Evolutionary conservation across 257 asterid genomes (phyloP), one percentile per base, ranked within the genome.

Genomic region (Ehretia macrophylla): DNA sequence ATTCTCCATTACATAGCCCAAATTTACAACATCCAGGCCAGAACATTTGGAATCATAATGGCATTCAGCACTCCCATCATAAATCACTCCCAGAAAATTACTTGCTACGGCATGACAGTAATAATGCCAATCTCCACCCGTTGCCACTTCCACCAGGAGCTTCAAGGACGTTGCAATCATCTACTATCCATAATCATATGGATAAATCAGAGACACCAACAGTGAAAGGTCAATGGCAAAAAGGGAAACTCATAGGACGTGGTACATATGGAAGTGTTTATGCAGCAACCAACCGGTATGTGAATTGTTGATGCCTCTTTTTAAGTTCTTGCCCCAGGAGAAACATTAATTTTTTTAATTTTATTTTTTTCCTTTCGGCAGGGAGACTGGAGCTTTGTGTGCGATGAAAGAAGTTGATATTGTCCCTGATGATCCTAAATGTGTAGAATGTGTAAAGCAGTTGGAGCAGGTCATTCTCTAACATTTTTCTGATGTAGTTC

Each of bases 181-280:
- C 79, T 69, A 22, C 68, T 57, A 32, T 49, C 14, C 46, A 67
- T 50, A 79, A 74, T 48, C 75, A 59, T 74, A n/a, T 58, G 58
- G 90, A 82, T 17, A 88, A 62, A 64, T 19, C 73, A 9, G 82
- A 76, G 22, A 16, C 46, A 60, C 63, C 78, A 14, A 75, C 74
- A n/a, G 62, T 70, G 23, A 84, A 77, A 71, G 85, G 88, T 48
- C 97, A 81, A 23, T 90, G 97, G 97, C 72, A 65, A 72, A 87
- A 73, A 71, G 95, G 97, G 58, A 77, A 70, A 61, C 83, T 73
- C 22, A 73, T 89, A 47, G 97, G 97, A 5, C 92, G 89, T 19
- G 97, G 97, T 44, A 81, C 97, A 22, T 90, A 68, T 75, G 97
- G 97, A 63, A 87, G 77, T 72, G 97, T 90, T 50, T 90, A 85